Conservation (phyloP, 208 protist genomes). For the Trichomonas gallinae region DNA sequence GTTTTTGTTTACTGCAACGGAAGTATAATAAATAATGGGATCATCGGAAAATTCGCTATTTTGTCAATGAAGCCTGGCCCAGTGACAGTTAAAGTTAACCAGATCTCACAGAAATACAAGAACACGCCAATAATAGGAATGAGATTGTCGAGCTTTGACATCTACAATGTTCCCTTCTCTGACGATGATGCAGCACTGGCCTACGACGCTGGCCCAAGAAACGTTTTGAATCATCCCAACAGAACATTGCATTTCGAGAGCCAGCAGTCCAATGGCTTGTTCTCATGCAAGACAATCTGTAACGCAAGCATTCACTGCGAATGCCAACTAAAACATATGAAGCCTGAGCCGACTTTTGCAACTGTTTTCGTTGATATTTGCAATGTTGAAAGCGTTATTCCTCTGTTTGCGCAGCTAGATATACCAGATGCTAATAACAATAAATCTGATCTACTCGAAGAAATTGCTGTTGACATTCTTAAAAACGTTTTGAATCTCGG, state of each 20-base stretch:
- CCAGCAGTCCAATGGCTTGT: background rate
- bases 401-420: background rate
- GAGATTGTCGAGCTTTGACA: background rate
- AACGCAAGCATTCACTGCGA: background rate
- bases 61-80: background rate
- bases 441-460: background rate
- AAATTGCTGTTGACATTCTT: background rate
- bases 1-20: background rate
- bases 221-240: background rate
- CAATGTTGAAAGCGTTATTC: background rate
- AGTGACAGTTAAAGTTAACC: background rate
- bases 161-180: background rate
- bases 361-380: background rate
- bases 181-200: background rate
- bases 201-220: background rate
- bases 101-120: background rate
- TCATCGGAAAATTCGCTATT: background rate
- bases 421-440: background rate
- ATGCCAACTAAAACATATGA: background rate
- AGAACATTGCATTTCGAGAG: background rate
- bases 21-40: background rate
- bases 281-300: background rate
- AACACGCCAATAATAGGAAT: background rate
- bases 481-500: background rate
- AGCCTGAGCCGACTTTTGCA: background rate